A percentile compares a stretch with the other conserved stretches of the same genome.
Evolutionary conservation across 1,284 basidiomycete genomes (phyloP).

Genomic region (Sphaerobolus stellatus): DNA sequence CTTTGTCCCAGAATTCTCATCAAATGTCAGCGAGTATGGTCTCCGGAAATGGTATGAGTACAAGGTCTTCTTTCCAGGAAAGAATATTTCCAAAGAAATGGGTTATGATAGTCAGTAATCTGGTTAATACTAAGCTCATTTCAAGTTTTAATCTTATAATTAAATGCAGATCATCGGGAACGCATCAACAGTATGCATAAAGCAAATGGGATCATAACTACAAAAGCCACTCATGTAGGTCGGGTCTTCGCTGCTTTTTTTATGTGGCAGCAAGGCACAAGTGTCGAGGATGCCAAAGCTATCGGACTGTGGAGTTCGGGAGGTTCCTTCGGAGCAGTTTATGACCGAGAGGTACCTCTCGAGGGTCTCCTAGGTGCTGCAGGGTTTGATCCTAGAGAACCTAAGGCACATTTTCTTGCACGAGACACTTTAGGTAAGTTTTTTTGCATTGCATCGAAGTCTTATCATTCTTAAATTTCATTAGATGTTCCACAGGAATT

Average conservation of each 20-base stretch:
- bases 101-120: constrained; percentile 23
- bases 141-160: neutral
- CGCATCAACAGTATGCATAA: constrained; percentile 21
- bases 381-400: constrained; percentile 27
- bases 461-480: neutral
- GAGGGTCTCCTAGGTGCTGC: constrained; percentile 31
- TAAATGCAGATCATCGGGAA: constrained; percentile 20
- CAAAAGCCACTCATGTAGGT: constrained; percentile 27
- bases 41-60: constrained; percentile 24
- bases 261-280: constrained; percentile 22
- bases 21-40: constrained; percentile 17
- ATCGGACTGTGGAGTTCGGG: constrained; percentile 27
- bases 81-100: constrained; percentile 20
- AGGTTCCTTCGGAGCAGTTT: constrained; percentile 20
- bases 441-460: neutral
- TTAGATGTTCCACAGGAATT: constrained; percentile 24
- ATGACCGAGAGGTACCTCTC: constrained; percentile 29
- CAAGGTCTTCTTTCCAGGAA: constrained; percentile 18
- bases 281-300: constrained; percentile 21
- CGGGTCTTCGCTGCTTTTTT: constrained; percentile 21
- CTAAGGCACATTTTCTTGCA: constrained; percentile 27
- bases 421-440: constrained; percentile 25
- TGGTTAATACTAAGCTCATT: neutral
- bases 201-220: constrained; percentile 21
- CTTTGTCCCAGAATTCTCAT: constrained; percentile 24